Evolutionary conservation across 2,329 filamentous ascomycete genomes (phyloP), one percentile per base, ranked within the genome.

Genomic region (Calonectria hawksworthii): DNA sequence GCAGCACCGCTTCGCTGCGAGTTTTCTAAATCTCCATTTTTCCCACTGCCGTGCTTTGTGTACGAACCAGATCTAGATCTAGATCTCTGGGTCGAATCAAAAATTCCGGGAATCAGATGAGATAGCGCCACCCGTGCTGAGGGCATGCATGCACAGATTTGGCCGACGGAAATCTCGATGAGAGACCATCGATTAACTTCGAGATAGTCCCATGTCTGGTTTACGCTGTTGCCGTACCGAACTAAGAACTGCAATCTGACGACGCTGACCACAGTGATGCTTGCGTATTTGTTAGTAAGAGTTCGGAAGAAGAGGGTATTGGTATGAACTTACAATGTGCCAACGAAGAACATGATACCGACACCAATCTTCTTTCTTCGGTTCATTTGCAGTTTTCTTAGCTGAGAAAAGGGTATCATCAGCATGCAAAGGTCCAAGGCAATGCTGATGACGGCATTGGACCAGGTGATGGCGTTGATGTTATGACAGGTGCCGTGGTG

Each of bases 61-160:
- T 65, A 65, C 11, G 41, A 28, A 5, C 26, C 28, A 32, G 56
- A 23, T 28, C 7, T 28, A 18, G 44, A 23, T 23, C 7, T 41
- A 11, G 41, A 47, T 11, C 13, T 16, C 23, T 65, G 18, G 4
- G 38, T 18, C 14, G 61, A 47, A 28, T 23, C 61, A 11, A 65
- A 65, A 34, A 65, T 47, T 11, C 41, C 41, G 0, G 61, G 61
- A 16, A 32, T 32, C 26, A 65, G 44, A 34, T 41, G 61, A 18
- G 61, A 41, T 4, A 65, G 11, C 13, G 44, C 61, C n/a, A 65
- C 41, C 2, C 61, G 61, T 16, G 41, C 38, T 18, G 61, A 47
- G 26, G 61, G 61, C 61, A 65, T 34, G 21, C 61, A 65, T 6
- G 41, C 61, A 18, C 61, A 65, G 14, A 65, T 65, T 41, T 65